These are phyloP conservation scores for Botrytis cinerea DNA, from an alignment of 2,329 filamentous ascomycete species.

Conservation along the genomic window DNA sequence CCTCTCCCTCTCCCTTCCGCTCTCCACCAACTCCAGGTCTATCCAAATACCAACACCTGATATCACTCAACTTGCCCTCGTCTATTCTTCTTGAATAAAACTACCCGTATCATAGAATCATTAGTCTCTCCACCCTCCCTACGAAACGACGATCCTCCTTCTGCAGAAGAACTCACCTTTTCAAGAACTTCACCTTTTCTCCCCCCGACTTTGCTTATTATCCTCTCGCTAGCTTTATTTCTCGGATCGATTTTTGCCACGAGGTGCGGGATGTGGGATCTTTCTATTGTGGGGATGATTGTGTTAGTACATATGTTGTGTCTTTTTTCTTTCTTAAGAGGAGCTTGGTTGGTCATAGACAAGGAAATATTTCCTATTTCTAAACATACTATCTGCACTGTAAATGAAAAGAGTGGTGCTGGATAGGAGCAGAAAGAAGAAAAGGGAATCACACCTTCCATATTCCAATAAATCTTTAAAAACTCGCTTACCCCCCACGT, in stretches of 20 bases:
- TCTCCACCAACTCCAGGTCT: conserved; percentile 25
- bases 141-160: background rate
- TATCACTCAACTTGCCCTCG: conserved; percentile 24
- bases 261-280: conserved; percentile 29
- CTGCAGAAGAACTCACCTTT: background rate
- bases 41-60: conserved; percentile 33
- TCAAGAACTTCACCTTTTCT: conserved; percentile 28
- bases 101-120: background rate
- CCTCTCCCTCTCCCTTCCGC: background rate
- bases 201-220: conserved; percentile 30
- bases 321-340: too few species aligned
- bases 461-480: conserved; percentile 31
- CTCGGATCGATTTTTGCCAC: conserved; percentile 32
- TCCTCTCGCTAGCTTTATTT: conserved; percentile 30
- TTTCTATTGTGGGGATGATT: conserved; percentile 20
- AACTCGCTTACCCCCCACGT: conserved; percentile 32
- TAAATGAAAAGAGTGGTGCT: background rate
- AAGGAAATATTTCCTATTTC: background rate
- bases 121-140: background rate
- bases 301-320: background rate
- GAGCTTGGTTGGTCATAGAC: background rate
- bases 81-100: conserved; percentile 10
- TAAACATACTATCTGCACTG: background rate
- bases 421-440: background rate
- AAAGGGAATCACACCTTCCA: conserved; percentile 25